These are phyloP conservation scores for Bertia moriformis DNA, from an alignment of 2,329 filamentous ascomycete species.

Conservation along the genomic window DNA sequence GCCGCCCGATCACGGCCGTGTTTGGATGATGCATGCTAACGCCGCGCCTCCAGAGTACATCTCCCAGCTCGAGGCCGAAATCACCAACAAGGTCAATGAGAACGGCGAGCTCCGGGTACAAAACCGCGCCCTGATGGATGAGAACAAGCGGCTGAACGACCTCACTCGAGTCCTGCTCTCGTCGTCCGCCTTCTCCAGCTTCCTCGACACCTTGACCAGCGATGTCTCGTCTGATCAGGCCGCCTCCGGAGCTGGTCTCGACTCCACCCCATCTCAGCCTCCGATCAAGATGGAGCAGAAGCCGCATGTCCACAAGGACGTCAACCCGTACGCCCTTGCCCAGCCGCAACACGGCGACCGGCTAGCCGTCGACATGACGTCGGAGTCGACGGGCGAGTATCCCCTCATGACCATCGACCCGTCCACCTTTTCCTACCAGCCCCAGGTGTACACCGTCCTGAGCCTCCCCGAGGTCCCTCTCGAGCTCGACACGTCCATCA, in stretches of 20 bases:
- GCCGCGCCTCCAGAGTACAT: conserved; percentile 46
- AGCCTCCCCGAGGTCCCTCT: background rate
- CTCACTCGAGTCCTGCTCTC: conserved; percentile 34
- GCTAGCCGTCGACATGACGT: no score
- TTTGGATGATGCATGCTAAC: conserved; percentile 4
- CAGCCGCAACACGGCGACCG: no score
- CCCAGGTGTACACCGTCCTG: background rate
- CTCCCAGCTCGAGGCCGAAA: conserved; percentile 51
- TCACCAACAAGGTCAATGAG: conserved; percentile 46
- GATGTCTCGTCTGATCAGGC: background rate
- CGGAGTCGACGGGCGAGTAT: no score
- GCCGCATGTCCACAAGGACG: background rate
- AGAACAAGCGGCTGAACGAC: conserved; percentile 39
- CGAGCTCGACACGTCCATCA: background rate
- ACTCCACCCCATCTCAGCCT: no score
- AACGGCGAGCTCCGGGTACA: conserved; percentile 42
- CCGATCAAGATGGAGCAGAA: background rate
- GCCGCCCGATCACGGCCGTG: background rate
- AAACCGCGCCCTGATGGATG: conserved; percentile 44
- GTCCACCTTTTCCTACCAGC: background rate
- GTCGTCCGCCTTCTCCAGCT: conserved; percentile 33
- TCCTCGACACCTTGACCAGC: background rate
- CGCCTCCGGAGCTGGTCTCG: no score
- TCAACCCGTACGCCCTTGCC: background rate
- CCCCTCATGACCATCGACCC: background rate